phyloP scores from a whole-genome alignment of 352 stramenopile genomes.

The Phytophthora vignae region DNA sequence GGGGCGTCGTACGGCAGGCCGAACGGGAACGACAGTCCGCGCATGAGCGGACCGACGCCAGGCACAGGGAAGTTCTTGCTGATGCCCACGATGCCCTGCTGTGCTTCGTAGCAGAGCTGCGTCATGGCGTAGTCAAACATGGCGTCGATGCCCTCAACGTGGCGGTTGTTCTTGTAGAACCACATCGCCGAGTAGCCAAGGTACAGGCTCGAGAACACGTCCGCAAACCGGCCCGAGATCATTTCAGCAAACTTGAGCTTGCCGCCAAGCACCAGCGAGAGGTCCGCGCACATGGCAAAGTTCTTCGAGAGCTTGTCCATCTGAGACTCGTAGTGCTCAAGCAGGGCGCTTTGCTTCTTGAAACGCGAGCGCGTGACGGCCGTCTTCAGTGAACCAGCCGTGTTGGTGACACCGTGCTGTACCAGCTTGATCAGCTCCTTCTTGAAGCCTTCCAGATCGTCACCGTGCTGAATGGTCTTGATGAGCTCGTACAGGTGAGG shows the following conservation, averaged over 20 bases:
- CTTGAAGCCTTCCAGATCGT: conserved; percentile 95
- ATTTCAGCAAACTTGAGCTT: conserved; percentile 99
- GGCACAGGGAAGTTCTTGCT: conserved; percentile 97
- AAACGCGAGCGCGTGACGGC: conserved; percentile 93
- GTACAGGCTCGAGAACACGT: conserved; percentile 98
- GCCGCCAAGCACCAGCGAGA: conserved; percentile 97
- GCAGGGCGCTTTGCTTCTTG: conserved; percentile 86
- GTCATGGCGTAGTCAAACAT: conserved; percentile 98
- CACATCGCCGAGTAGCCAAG: conserved; percentile 97
- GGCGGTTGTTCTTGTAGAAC: conserved; percentile 95
- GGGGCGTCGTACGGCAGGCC: conserved; percentile 93
- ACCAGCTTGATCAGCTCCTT: conserved; percentile 96
- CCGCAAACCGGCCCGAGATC: conserved; percentile 96
- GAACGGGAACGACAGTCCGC: conserved; percentile 95
- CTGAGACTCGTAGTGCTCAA: conserved; percentile 97
- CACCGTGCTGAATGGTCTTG: conserved; percentile 95
- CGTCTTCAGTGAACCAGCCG: conserved; percentile 86
- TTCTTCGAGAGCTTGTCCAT: conserved; percentile 96
- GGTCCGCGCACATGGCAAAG: conserved; percentile 96
- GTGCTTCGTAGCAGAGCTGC: conserved; percentile 95
- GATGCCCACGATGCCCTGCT: conserved; percentile 95
- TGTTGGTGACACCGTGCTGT: conserved; percentile 94
- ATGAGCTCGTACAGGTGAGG: conserved; percentile 98
- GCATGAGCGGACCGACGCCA: conserved; percentile 94
- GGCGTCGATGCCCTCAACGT: conserved; percentile 94